Base-by-base conservation (phyloP, 2,329 filamentous ascomycete species). In the Arthrobotrys iridis region DNA sequence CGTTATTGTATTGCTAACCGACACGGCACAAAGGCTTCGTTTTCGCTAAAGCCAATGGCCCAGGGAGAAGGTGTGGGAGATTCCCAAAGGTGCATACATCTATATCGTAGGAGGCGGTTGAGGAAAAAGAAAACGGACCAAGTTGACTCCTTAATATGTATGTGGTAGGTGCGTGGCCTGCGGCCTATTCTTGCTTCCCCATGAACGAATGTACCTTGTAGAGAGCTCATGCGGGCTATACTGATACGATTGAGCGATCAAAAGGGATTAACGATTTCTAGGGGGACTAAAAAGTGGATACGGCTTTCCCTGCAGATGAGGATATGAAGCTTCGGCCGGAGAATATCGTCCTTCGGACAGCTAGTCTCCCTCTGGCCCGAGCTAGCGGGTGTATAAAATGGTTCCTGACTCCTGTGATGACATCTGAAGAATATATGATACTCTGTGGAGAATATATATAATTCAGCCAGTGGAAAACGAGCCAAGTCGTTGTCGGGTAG, bases 11-110 rank as follows among this genome's bases (percentile, higher is more conserved):
- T 63, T 52, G 55, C 63, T 64, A 75, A 67, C 71, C 71, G 70
- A 75, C 63, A 75, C 55, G 71, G 71, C 71, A 68, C 48, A 75
- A 58, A 57, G 55, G 30, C 40, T 65, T 74, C 71, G 71, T 75
- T 68, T 59, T 75, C 71, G 71, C 71, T 75, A 75, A 75, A 63
- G 60, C 28, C 50, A 57, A 62, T 41, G 62, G 50, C 55, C 30
- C 45, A 41, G 43, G 62, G 52, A 22, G 30, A 37, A 43, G 40
- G 41, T 43, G 18, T 72, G 22, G 40, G 24, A 45, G 66, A 63
- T 59, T 52, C 41, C 28, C 35, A 35, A n/a, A 57, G 45, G n/a
- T 63, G 52, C 65, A 71, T 40, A 60, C 33, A 40, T 62, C 6
- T 46, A 37, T 64, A 35, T 43, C 33, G 22, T 35, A 35, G 18